Conservation (phyloP, 345 rosid species). For the Pistacia integerrima region DNA sequence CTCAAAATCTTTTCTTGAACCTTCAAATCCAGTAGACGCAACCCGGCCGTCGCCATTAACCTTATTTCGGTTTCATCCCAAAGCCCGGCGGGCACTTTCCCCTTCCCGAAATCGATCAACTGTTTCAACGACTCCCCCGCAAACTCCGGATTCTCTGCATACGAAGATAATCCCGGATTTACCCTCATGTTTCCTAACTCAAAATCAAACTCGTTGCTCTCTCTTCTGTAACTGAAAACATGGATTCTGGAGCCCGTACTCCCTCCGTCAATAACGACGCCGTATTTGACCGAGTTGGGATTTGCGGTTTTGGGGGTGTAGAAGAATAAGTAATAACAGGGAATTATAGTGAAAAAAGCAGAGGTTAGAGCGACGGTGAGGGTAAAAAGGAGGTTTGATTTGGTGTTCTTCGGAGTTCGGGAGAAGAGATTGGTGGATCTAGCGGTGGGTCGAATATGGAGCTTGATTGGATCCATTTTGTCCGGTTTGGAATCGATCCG, state of each 20-base stretch:
- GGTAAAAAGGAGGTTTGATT: constrained; percentile 26
- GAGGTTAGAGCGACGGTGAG: constrained; percentile 28
- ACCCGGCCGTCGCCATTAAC: constrained; percentile 95
- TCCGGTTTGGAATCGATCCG: constrained; percentile 36
- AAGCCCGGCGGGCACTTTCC: constrained; percentile 49
- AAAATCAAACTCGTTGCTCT: constrained; percentile 40
- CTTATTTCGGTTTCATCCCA: constrained; percentile 77
- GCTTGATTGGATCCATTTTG: constrained; percentile 58
- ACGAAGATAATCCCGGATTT: constrained; percentile 82
- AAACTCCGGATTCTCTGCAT: constrained; percentile 52
- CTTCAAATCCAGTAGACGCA: constrained; percentile 63
- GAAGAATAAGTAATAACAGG: constrained; percentile 31
- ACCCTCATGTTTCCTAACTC: constrained; percentile 62
- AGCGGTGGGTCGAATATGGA: constrained; percentile 46
- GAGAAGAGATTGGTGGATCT: constrained; percentile 44
- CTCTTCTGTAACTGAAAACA: constrained; percentile 47
- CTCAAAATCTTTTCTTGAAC: constrained; percentile 62
- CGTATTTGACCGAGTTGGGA: constrained; percentile 30
- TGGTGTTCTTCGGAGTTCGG: constrained; percentile 35
- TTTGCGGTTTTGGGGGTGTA: constrained; percentile 12
- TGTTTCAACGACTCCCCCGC: constrained; percentile 59
- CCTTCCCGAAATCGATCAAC: constrained; percentile 65
- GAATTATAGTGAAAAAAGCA: constrained; percentile 23
- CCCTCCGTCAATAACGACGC: constrained; percentile 77
- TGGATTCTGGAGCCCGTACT: constrained; percentile 86